Conservation (phyloP, 2,329 filamentous ascomycete genomes). For the Ophiostoma pallidulum region DNA sequence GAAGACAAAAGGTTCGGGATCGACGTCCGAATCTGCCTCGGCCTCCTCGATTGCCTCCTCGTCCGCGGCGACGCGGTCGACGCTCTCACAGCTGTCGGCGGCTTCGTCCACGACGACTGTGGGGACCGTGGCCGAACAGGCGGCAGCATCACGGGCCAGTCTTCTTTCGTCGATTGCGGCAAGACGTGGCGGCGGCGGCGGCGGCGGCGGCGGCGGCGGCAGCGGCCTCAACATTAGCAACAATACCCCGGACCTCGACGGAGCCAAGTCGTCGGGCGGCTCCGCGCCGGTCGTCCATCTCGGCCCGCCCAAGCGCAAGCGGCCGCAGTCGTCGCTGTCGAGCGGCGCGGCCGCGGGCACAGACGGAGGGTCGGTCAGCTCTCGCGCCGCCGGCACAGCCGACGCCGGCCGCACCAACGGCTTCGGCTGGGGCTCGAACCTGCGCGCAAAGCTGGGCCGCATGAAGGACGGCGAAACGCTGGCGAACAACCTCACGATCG, state of each 20-base stretch:
- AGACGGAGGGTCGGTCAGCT: too few relatives aligned
- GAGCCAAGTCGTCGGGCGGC: constrained; percentile 27
- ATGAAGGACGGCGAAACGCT: constrained; percentile 49
- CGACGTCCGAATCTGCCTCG: constrained; percentile 5
- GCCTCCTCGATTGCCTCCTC: background rate
- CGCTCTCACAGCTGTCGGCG: constrained; percentile 2
- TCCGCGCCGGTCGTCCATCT: constrained; percentile 41
- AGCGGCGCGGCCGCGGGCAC: constrained; percentile 19
- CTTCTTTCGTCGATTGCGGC: constrained; percentile 13
- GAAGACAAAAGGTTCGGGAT: too few relatives aligned
- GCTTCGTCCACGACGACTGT: constrained; percentile 1
- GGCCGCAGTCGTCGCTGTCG: constrained; percentile 37
- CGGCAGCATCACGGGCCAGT: constrained; percentile 12
- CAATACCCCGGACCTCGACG: constrained; percentile 26
- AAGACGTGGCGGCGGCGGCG: constrained; percentile 10
- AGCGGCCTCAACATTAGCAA: constrained; percentile 16
- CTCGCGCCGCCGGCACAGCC: constrained; percentile 15
- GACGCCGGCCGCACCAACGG: constrained; percentile 19
- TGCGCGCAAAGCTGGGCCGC: constrained; percentile 46
- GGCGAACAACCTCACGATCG: constrained; percentile 17
- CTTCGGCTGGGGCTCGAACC: constrained; percentile 48
- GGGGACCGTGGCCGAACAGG: constrained; percentile 15
- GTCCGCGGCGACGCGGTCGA: background rate
- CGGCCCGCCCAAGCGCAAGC: constrained; percentile 53
- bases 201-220: constrained; percentile 34